A percentile compares a stretch with the other conserved stretches of the same genome.
Evolutionary conservation across 306 rosid species (phyloP).

Genomic region (Psophocarpus tetragonolobus): DNA sequence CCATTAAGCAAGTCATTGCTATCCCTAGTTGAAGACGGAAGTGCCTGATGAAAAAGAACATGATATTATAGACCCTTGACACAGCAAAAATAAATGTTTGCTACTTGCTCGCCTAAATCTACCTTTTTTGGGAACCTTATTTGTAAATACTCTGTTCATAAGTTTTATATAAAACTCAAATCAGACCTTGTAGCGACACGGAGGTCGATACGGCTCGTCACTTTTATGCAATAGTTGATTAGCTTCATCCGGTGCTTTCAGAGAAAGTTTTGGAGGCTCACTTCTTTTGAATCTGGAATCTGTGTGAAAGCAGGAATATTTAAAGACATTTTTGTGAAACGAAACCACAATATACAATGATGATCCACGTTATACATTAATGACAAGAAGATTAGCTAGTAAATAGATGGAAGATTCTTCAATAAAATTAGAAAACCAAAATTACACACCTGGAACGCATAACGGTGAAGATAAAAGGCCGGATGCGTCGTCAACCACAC

Average conservation of each 20-base stretch:
- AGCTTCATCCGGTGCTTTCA: slow-evolving; percentile 16
- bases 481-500: slow-evolving; percentile 26
- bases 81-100: background rate
- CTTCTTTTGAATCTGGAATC: slow-evolving; percentile 27
- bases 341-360: slow-evolving; percentile 8
- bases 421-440: background rate
- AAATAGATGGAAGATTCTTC: background rate
- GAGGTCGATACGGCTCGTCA: slow-evolving; percentile 58
- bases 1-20: slow-evolving; percentile 13
- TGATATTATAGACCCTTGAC: background rate
- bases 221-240: slow-evolving; percentile 41
- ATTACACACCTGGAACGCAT: slow-evolving; percentile 39
- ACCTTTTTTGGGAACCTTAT: slow-evolving; percentile 22
- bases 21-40: slow-evolving; percentile 28
- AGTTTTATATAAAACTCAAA: background rate
- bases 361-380: background rate
- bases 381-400: background rate
- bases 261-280: slow-evolving; percentile 14
- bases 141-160: background rate
- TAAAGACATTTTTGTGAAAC: background rate
- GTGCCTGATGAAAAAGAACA: slow-evolving; percentile 51
- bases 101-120: slow-evolving; percentile 17
- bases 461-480: slow-evolving; percentile 25
- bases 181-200: slow-evolving; percentile 43
- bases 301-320: slow-evolving; percentile 29